These are phyloP conservation scores for Cicer yamashitae DNA, from an alignment of 306 rosid genomes.

Conservation along the genomic window DNA sequence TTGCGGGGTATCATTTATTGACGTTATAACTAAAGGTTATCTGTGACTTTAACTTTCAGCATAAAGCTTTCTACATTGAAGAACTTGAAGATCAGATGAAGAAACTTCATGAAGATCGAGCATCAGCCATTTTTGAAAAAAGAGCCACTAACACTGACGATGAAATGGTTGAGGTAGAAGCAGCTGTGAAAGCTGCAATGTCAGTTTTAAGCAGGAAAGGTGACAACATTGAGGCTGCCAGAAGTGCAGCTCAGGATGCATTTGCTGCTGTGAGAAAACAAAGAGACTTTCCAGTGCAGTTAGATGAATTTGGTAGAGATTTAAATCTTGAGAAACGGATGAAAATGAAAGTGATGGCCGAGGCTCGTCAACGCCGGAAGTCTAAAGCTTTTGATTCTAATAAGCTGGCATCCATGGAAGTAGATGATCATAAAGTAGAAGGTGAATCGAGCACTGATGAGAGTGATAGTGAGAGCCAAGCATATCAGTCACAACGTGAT, in stretches of 20 bases:
- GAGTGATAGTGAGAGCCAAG: slow-evolving; percentile 86
- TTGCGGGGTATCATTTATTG: slow-evolving; percentile 21
- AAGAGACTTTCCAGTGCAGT: slow-evolving; percentile 71
- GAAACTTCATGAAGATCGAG: slow-evolving; percentile 78
- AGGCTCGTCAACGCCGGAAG: slow-evolving; percentile 63
- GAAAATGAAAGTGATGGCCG: slow-evolving; percentile 74
- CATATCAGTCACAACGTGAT: slow-evolving; percentile 68
- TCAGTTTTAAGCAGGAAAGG: slow-evolving; percentile 75
- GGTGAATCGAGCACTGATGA: slow-evolving; percentile 98
- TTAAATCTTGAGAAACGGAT: slow-evolving; percentile 82
- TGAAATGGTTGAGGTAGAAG: slow-evolving; percentile 84
- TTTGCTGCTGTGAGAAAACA: slow-evolving; percentile 54
- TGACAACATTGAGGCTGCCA: slow-evolving; percentile 52
- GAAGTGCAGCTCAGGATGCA: too few relatives aligned
- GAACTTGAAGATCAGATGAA: slow-evolving; percentile 96
- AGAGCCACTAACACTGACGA: slow-evolving; percentile 75
- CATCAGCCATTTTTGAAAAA: slow-evolving; percentile 74
- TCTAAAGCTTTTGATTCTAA: slow-evolving; percentile 55
- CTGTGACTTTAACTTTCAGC: slow-evolving; percentile 56
- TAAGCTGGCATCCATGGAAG: slow-evolving; percentile 62
- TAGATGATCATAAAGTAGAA: slow-evolving; percentile 74
- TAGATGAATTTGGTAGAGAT: slow-evolving; percentile 96
- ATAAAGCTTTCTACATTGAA: slow-evolving; percentile 90
- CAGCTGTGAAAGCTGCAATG: slow-evolving; percentile 82
- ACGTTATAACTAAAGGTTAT: slow-evolving; percentile 36